phyloP scores from a whole-genome alignment of 2,329 filamentous ascomycete genomes.

The Juglanconis sp. region DNA sequence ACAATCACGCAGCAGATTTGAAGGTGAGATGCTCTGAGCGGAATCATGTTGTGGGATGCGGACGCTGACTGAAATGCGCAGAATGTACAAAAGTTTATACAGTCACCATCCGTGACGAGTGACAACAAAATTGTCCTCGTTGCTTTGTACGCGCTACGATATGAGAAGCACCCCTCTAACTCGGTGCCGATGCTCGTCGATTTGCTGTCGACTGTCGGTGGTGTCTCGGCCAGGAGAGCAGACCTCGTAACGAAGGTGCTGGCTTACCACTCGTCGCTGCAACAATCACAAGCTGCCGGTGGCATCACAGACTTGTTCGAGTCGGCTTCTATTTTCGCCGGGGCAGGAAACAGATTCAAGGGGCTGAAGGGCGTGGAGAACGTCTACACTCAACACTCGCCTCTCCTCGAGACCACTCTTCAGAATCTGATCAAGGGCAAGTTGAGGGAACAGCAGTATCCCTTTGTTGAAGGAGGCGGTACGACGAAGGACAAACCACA shows the following conservation, averaged over 20 bases:
- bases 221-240: conserved; percentile 70
- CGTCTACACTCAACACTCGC: conserved; percentile 96
- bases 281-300: conserved; percentile 69
- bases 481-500: conserved; percentile 92
- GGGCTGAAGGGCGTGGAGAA: conserved; percentile 97
- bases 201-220: conserved; percentile 78
- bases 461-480: conserved; percentile 85
- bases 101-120: conserved; percentile 70
- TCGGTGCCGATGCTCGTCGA: conserved; percentile 82
- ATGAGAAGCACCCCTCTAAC: conserved; percentile 82
- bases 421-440: conserved; percentile 93
- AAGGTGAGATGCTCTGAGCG: conserved; percentile 57
- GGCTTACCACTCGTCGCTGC: conserved; percentile 81
- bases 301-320: conserved; percentile 93
- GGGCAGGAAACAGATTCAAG: conserved; percentile 83
- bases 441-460: conserved; percentile 81
- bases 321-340: conserved; percentile 84
- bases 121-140: conserved; percentile 88
- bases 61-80: conserved; percentile 30
- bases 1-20: conserved; percentile 88
- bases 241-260: conserved; percentile 80
- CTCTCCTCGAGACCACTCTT: conserved; percentile 78
- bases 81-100: conserved; percentile 83
- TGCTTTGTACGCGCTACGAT: conserved; percentile 90
- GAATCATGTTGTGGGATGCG: background rate